Base-by-base conservation (phyloP, 306 rosid genomes). In the Aeschynomene evenia region DNA sequence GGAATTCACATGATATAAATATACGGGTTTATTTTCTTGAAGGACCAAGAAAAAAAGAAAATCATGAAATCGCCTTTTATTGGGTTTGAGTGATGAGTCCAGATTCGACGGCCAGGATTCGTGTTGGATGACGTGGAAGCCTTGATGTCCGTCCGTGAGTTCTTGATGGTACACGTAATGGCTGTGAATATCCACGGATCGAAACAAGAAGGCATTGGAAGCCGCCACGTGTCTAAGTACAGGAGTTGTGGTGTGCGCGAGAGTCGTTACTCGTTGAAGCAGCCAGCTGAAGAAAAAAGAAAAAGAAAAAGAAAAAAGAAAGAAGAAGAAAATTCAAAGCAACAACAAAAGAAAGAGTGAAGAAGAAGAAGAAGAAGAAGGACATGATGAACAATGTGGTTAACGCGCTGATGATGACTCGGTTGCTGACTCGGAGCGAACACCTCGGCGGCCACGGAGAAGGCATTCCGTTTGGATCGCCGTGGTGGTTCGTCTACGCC, bases 401-500 rank as follows among this genome's bases (percentile, higher is more conserved):
- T 29, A 94, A 66, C 54, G 85, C 79, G 70, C 43, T 81, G 5
- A 77, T 88, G 79, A 60, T 80, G 78, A 68, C 85, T 75, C 87
- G 88, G 79, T 74, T 84, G 42, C 73, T 86, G 54, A 61, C 86
- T 53, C 91, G 90, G 62, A 73, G 81, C 50, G 63, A 82, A 63
- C 60, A 84, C 55, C 75, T 54, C 21, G 80, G 29, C 6, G 81
- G 23, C 6, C 63, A 67, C 7, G 83, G 51, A 37, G 83, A 55
- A 42, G 83, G 42, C 49, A 78, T 88, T 19, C 71, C 89, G 0
- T 81, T 91, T 31, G 96, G 92, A 54, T 81, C 96, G 16, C 66
- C 63, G 2, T 76, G 82, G 90, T 94, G 97, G 97, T 84, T 81
- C 76, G 11, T 81, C 29, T 90, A 94, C 39, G 95, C 87, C 13